Conservation (phyloP, 805 yeast genomes). For the Zygosaccharomyces bailii region DNA sequence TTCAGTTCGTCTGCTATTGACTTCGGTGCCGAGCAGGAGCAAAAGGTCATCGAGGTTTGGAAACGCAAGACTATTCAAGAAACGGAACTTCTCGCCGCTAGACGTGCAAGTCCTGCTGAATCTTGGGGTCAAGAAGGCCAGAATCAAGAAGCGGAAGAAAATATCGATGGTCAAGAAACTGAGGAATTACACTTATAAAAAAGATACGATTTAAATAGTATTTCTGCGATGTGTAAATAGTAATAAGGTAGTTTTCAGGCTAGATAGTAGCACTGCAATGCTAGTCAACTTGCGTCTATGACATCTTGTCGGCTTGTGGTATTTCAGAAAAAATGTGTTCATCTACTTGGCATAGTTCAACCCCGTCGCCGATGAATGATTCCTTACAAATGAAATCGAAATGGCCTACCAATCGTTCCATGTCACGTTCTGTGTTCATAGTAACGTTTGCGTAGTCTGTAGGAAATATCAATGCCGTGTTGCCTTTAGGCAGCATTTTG, state of each 20-base stretch:
- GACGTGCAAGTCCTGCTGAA: constrained; percentile 34
- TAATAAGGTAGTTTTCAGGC: constrained; percentile 1
- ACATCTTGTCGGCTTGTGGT: neutral
- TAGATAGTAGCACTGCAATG: too few species aligned
- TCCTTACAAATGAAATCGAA: constrained; percentile 28
- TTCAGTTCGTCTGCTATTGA: constrained; percentile 61
- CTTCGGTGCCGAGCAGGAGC: constrained; percentile 68
- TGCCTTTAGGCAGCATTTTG: constrained; percentile 9
- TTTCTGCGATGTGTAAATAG: constrained; percentile 15
- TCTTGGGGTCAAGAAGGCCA: constrained; percentile 25
- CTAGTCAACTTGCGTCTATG: neutral
- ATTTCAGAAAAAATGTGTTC: constrained; percentile 1
- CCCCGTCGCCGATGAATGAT: constrained; percentile 25
- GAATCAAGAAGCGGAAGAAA: constrained; percentile 5
- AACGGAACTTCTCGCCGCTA: constrained; percentile 55
- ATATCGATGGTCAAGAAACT: constrained; percentile 10
- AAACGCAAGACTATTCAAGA: constrained; percentile 61
- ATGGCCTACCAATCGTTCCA: constrained; percentile 41
- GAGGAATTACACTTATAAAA: constrained; percentile 16
- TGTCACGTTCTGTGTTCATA: constrained; percentile 41
- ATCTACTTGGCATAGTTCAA: constrained; percentile 23
- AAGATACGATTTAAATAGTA: constrained; percentile 9
- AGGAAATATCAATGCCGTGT: constrained; percentile 30
- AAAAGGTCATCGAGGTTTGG: constrained; percentile 69
- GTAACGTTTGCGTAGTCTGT: constrained; percentile 36